Conservation (phyloP, 2,329 filamentous ascomycete species). For the Sporothrix pseudoabietina region DNA sequence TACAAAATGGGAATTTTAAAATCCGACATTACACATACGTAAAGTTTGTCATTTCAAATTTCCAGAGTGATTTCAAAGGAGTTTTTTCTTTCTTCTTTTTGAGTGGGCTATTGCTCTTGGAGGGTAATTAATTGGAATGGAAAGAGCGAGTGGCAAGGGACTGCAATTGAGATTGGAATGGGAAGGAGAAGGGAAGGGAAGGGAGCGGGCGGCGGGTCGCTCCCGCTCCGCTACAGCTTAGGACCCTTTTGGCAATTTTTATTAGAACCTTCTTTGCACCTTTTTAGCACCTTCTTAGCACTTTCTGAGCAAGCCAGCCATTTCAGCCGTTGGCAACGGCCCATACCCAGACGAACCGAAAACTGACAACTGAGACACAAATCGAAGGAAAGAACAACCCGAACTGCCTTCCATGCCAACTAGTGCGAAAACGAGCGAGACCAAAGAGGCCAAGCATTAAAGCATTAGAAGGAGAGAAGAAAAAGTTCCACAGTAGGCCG, state of each 20-base stretch:
- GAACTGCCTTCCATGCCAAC: background rate
- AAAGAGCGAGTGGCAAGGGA: background rate
- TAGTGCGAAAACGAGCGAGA: conserved; percentile 14
- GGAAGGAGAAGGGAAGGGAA: conserved; percentile 23
- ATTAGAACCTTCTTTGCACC: background rate
- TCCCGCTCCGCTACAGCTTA: conserved; percentile 24
- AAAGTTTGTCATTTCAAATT: background rate
- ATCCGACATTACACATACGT: background rate
- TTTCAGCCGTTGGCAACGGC: conserved; percentile 2
- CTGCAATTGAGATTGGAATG: background rate
- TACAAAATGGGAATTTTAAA: background rate
- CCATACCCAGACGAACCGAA: background rate
- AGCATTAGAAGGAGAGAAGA: background rate
- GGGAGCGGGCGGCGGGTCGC: conserved; percentile 22
- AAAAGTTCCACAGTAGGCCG: background rate
- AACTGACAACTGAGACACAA: background rate
- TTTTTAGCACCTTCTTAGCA: too few species aligned
- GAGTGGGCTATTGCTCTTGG: background rate
- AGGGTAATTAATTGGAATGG: background rate
- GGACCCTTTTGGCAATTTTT: background rate
- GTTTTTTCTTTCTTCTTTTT: background rate
- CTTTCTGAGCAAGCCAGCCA: too few species aligned
- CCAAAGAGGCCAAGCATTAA: background rate
- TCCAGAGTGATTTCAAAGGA: background rate
- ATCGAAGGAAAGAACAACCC: conserved; percentile 9